A percentile compares a stretch with the other conserved stretches of the same genome.
Evolutionary conservation across 73 alveolate species (phyloP).

Genomic region (Tetrahymena borealis): DNA sequence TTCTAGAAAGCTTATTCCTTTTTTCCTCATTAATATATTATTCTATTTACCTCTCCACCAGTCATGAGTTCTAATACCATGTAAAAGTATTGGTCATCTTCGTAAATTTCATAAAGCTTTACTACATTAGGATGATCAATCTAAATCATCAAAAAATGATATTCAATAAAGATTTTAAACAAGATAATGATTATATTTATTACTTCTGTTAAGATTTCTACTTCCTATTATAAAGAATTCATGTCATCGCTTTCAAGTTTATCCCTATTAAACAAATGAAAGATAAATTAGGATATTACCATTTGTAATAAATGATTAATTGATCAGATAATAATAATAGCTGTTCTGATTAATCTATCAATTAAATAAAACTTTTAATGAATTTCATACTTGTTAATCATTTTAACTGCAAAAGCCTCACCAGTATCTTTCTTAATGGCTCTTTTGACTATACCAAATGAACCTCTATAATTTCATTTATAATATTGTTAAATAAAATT

Average conservation of each 20-base stretch:
- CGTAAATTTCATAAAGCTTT: conserved; percentile 69
- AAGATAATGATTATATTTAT: background rate
- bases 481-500: too few species aligned
- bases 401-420: conserved; percentile 70
- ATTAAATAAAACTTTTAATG: background rate
- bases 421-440: conserved; percentile 72
- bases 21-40: background rate
- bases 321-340: too few species aligned
- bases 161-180: background rate
- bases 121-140: conserved; percentile 90
- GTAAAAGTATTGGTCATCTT: conserved; percentile 58
- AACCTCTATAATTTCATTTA: too few species aligned
- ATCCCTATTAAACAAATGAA: conserved; percentile 4
- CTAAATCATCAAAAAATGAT: background rate
- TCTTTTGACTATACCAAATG: conserved; percentile 68
- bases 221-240: conserved; percentile 58
- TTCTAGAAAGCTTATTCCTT: background rate
- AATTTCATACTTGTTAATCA: conserved; percentile 57
- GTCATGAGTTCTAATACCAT: conserved; percentile 76
- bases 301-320: too few species aligned
- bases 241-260: conserved; percentile 61
- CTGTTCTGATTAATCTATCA: too few species aligned
- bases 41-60: conserved; percentile 69
- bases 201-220: conserved; percentile 70
- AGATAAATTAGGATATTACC: too few species aligned